Percentiles rank a stretch among this genome's conserved stretches.
Conservation (phyloP, 306 rosid genomes). For the Lathyrus aphaca region DNA sequence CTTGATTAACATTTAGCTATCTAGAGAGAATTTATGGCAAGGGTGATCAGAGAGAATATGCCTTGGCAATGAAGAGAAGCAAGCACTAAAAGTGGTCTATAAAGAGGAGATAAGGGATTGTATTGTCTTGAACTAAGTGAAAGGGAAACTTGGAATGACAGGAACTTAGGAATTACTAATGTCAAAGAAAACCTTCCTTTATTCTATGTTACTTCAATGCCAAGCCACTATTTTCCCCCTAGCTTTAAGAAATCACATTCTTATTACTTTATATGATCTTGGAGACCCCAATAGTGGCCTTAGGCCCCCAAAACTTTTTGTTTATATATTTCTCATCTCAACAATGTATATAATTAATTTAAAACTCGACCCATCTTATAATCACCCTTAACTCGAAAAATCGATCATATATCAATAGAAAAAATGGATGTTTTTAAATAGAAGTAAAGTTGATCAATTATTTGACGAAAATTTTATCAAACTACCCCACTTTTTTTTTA, state of each 20-base stretch:
- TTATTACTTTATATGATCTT: background rate
- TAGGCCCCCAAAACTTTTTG: too few relatives aligned
- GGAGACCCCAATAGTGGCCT: too few relatives aligned
- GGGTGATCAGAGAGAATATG: constrained; percentile 30
- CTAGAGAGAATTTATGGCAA: background rate
- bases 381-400: too few relatives aligned
- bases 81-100: constrained; percentile 32
- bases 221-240: background rate
- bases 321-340: too few relatives aligned
- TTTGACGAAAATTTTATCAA: too few relatives aligned
- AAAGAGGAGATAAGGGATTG: constrained; percentile 21
- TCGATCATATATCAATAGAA: too few relatives aligned
- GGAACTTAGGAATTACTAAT: background rate
- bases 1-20: constrained; percentile 27
- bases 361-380: too few relatives aligned
- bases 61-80: constrained; percentile 54
- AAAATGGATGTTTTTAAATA: too few relatives aligned
- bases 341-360: too few relatives aligned
- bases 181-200: background rate
- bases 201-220: constrained; percentile 16
- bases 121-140: constrained; percentile 11
- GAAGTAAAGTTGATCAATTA: too few relatives aligned
- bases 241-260: constrained; percentile 21
- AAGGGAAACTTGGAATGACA: constrained; percentile 34
- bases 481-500: too few relatives aligned